phyloP scores from a whole-genome alignment of 179 eudicot genomes.

The Pouteria campechiana region DNA sequence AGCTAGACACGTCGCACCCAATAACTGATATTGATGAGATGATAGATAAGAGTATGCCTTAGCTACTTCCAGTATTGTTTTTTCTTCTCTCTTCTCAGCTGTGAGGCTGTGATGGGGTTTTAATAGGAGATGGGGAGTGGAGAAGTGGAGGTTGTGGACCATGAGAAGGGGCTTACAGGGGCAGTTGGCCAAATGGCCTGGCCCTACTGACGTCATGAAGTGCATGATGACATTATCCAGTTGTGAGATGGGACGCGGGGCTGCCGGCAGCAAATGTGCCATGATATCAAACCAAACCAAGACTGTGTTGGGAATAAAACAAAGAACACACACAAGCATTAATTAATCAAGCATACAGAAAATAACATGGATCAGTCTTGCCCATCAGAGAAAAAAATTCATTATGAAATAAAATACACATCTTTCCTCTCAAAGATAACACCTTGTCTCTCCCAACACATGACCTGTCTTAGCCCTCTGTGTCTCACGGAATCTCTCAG shows the following conservation, averaged over 20 bases:
- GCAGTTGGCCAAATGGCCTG: conserved; percentile 15
- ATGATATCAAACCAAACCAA: no score
- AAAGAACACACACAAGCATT: no score
- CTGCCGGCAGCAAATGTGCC: conserved; percentile 1
- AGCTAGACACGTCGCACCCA: not conserved
- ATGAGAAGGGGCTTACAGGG: conserved; percentile 13
- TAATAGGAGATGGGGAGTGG: conserved; percentile 11
- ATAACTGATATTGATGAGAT: not conserved
- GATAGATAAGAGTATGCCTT: not conserved
- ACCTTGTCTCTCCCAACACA: no score
- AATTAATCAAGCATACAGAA: no score
- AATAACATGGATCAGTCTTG: no score
- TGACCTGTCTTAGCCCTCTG: no score
- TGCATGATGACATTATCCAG: conserved; percentile 11
- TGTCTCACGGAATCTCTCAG: no score
- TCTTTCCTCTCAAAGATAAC: no score
- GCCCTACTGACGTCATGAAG: not conserved
- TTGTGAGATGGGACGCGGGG: conserved; percentile 5
- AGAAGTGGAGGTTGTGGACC: conserved; percentile 4
- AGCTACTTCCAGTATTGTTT: not conserved
- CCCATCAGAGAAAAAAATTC: no score
- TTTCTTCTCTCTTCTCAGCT: not conserved
- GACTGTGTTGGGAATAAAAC: no score
- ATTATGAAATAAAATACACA: no score
- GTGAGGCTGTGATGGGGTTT: conserved; percentile 6